Evolutionary conservation across 129 eudicot genomes (phyloP).

Genomic region (Chrysanthemum makinoi): DNA sequence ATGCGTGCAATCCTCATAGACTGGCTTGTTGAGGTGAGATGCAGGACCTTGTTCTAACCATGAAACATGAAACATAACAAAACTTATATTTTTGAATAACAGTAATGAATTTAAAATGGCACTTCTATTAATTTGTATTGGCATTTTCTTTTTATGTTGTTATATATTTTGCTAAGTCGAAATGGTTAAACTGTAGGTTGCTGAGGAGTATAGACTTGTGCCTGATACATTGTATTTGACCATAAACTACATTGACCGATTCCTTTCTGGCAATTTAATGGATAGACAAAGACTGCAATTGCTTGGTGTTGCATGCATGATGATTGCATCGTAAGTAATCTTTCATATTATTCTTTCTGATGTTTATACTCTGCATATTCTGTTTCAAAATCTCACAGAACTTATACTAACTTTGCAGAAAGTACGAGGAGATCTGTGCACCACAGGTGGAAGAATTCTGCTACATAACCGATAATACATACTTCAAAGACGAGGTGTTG

Average conservation of each 20-base stretch:
- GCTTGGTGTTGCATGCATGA: conserved; percentile 97
- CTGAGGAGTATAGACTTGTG: conserved; percentile 92
- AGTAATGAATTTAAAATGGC: no score
- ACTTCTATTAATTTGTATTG: not conserved
- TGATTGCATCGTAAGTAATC: conserved; percentile 92
- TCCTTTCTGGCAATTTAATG: conserved; percentile 86
- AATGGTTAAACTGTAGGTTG: conserved; percentile 52
- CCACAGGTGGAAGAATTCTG: conserved; percentile 98
- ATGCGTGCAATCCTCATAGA: conserved; percentile 90
- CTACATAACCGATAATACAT: conserved; percentile 95
- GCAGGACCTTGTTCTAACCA: not conserved
- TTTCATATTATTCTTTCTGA: not conserved
- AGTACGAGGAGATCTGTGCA: conserved; percentile 96
- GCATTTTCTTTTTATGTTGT: not conserved
- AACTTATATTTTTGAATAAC: no score
- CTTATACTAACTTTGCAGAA: conserved; percentile 43
- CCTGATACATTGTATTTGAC: conserved; percentile 93
- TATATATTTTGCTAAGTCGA: not conserved
- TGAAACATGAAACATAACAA: no score
- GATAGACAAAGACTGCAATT: conserved; percentile 83
- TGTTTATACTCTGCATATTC: not conserved
- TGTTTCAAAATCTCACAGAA: not conserved
- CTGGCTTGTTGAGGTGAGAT: conserved; percentile 93
- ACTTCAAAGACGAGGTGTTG: conserved; percentile 91
- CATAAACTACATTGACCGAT: conserved; percentile 85